Conservation (phyloP, 305 asterid genomes). For the Fraxinus baroniana region DNA sequence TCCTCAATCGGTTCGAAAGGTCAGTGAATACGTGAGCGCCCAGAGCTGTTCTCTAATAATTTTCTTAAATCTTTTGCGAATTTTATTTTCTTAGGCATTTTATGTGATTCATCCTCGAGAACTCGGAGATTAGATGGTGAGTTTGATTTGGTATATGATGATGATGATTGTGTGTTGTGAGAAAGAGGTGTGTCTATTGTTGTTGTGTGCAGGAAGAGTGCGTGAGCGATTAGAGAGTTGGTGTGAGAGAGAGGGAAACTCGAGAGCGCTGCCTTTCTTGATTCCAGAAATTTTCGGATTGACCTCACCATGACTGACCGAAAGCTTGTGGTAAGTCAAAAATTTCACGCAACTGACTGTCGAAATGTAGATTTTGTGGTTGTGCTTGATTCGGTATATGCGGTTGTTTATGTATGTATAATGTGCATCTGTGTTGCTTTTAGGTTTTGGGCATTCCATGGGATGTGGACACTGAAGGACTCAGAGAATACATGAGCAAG, state of each 20-base stretch:
- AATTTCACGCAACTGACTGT: not conserved
- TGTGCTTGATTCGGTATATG: not conserved
- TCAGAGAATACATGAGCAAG: slow-evolving; percentile 89
- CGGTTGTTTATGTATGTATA: not conserved
- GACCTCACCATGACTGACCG: slow-evolving; percentile 62
- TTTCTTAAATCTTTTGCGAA: slow-evolving; percentile 30
- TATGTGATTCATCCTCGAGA: slow-evolving; percentile 21
- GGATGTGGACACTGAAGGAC: slow-evolving; percentile 93
- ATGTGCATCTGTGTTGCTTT: slow-evolving; percentile 12
- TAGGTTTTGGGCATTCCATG: slow-evolving; percentile 98
- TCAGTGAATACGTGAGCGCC: slow-evolving; percentile 37
- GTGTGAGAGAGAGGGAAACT: slow-evolving; percentile 46
- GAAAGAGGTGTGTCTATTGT: slow-evolving; percentile 80
- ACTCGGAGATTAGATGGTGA: slow-evolving; percentile 40
- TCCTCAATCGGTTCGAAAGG: slow-evolving; percentile 54
- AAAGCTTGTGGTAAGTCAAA: slow-evolving; percentile 81
- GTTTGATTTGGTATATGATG: slow-evolving; percentile 56
- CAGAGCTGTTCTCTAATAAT: slow-evolving; percentile 29
- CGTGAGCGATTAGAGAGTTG: slow-evolving; percentile 64
- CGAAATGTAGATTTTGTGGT: not conserved
- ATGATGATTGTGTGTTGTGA: slow-evolving; percentile 73
- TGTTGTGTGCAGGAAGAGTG: slow-evolving; percentile 88
- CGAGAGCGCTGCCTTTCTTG: slow-evolving; percentile 33
- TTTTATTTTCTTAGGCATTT: slow-evolving; percentile 29
- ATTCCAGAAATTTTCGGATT: slow-evolving; percentile 15